Base-by-base conservation (phyloP, 768 basidiomycete genomes). In the Exsudoporus frostii region DNA sequence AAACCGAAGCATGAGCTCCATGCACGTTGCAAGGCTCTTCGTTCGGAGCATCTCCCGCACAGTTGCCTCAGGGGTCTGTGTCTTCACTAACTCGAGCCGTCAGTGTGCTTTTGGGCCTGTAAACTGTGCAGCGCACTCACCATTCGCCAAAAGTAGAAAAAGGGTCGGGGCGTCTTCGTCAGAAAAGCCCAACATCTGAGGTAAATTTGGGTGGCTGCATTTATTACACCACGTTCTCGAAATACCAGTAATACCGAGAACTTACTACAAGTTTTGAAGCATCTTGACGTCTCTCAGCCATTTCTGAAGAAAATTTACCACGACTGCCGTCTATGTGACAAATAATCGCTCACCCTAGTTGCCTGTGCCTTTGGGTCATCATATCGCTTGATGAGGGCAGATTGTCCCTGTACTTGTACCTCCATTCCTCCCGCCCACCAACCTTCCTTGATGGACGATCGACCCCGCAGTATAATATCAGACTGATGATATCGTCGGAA, bases 121-220 rank as follows among this genome's bases (percentile, higher is more conserved):
- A 46, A 15, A 17, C 20, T 19, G 4, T 8, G 38, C 22, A 25
- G 4, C 5, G 1, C 13, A 29, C 41, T 52, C 47, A 78, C 80
- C 77, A 47, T 77, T 76, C 1, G 79, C 77, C 20, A 82, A 61
- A n/a, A 81, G 54, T 46, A 82, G 77, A 55, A 81, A 81, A 0
- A 78, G 79, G 0, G 76, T 78, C 2, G 73, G 73, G 0, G 74
- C 65, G 33, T 74, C 68, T 15, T 74, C 74, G 14, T 73, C 65
- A 0, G 79, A 81, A 57, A 77, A 77, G 1, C 80, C 79, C 7
- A 79, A 54, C 72, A 82, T 74, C 59, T 81, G 79, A 0, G 81
- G 80, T 22, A 82, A 62, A 57, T 78, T 80, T 17, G 79, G 77
- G 51, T 80, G 80, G 54, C 80, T 79, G 36, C 15, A 29, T 17